Evolutionary conservation across 768 basidiomycete genomes (phyloP).

Genomic region (Tulasnella sp.): DNA sequence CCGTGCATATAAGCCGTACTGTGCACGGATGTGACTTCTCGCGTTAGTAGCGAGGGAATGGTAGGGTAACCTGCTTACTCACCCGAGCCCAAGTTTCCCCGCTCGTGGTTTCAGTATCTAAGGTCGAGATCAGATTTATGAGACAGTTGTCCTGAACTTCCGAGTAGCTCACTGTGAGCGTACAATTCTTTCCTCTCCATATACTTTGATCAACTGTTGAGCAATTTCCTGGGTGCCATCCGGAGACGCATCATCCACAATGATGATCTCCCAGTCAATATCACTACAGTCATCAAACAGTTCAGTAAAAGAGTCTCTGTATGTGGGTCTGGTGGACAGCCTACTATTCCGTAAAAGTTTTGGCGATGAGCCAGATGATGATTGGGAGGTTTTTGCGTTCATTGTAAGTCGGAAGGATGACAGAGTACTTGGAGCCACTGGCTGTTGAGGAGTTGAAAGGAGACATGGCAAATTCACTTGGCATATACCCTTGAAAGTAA

Average conservation of each 20-base stretch:
- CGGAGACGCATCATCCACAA: conserved; percentile 88
- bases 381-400: conserved; percentile 87
- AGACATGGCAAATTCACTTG: conserved; percentile 13
- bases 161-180: conserved; percentile 20
- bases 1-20: conserved; percentile 88
- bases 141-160: not conserved
- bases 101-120: conserved; percentile 78
- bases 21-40: no score
- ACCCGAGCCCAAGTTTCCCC: conserved; percentile 89
- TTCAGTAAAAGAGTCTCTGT: not conserved
- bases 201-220: conserved; percentile 61
- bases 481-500: no score
- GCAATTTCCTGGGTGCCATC: conserved; percentile 90
- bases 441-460: not conserved
- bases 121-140: no score
- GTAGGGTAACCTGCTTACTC: no score
- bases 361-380: conserved; percentile 75
- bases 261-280: conserved; percentile 76
- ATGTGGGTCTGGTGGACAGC: conserved; percentile 21
- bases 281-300: conserved; percentile 34
- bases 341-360: conserved; percentile 66
- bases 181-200: conserved; percentile 79
- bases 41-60: no score
- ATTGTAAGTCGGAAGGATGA: conserved; percentile 90
- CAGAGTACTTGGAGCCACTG: conserved; percentile 54